A percentile compares a stretch with the other conserved stretches of the same genome.
Conservation (phyloP, 805 yeast genomes). For the Starmerella bombi region DNA sequence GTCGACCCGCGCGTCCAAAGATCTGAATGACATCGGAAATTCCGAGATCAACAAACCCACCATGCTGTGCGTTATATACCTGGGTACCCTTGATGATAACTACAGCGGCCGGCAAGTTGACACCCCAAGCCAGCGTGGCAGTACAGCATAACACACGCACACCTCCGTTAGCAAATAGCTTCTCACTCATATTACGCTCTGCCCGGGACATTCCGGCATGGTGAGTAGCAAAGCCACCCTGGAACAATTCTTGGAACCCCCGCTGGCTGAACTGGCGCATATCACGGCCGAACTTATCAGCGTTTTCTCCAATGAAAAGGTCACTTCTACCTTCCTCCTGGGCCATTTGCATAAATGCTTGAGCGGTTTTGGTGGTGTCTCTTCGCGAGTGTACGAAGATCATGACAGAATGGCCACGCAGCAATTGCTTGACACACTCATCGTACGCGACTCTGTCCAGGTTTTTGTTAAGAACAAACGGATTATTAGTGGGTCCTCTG, state of each 20-base stretch:
- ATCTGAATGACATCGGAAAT: constrained; percentile 95
- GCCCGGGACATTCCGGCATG: constrained; percentile 94
- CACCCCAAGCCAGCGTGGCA: constrained; percentile 99
- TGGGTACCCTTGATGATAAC: constrained; percentile 95
- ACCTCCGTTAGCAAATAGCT: constrained; percentile 72
- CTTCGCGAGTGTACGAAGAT: constrained; percentile 91
- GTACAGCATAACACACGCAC: constrained; percentile 88
- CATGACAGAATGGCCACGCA: constrained; percentile 79
- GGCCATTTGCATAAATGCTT: constrained; percentile 56
- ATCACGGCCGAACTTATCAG: constrained; percentile 40
- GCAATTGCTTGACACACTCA: constrained; percentile 53
- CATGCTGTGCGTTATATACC: constrained; percentile 83
- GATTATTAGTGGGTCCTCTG: constrained; percentile 23
- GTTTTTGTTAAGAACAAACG: constrained; percentile 29
- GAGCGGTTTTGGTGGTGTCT: constrained; percentile 77
- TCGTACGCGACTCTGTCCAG: constrained; percentile 67
- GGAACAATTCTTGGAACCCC: constrained; percentile 58
- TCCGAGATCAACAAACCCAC: constrained; percentile 88
- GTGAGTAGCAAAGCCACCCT: constrained; percentile 75
- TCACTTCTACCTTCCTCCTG: constrained; percentile 33
- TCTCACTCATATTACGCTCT: constrained; percentile 81
- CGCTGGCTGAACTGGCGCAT: constrained; percentile 54
- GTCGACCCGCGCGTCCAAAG: constrained; percentile 98
- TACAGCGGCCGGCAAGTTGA: constrained; percentile 93
- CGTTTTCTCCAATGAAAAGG: constrained; percentile 14